Evolutionary conservation across 306 rosid genomes (phyloP), one percentile per base, ranked within the genome.

Genomic region (Quercus cerris): DNA sequence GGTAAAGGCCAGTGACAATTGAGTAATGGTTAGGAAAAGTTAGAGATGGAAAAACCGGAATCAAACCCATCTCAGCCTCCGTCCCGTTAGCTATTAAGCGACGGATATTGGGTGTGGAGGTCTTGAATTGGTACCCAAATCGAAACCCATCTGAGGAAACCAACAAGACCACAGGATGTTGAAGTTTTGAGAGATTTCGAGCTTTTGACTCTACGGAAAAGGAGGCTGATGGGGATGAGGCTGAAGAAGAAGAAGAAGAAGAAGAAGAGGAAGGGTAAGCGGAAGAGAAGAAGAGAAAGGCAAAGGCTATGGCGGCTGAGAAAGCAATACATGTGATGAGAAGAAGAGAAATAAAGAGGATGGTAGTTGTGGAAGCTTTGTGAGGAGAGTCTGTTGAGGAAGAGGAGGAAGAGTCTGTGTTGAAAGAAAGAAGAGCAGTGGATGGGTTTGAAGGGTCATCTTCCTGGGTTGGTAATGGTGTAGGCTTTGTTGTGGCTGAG

Each of bases 21-120:
- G 99, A 96, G 73, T 93, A 96, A 58, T 96, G 99, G 22, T 93
- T 96, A 0, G 99, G 99, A 77, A 96, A 96, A 75, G 99, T 96
- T 1, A 96, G 71, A 23, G 97, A 88, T 0, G 99, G 99, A 8
- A 96, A 96, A 38, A 93, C 99, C 0, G 98, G 94, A 77, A 96
- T 91, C 85, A 96, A 71, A 15, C 99, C 99, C 63, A 75, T 9
- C 22, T 93, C 94, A 33, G 99, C 98, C 70, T 96, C 99, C 19
- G 98, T 96, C 23, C 99, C 99, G 2, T 90, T 90, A 6, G 85
- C 63, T 20, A 96, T 96, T 68, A 96, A 90, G 8, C 98, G 97
- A 8, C 66, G 76, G 1, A 96, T 90, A 6, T 84, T 86, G 3
- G 99, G 99, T 0, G 97, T 87, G 1, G 79, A 4, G 13, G 97